Conservation (phyloP, 1,284 basidiomycete species). For the Phellinidium pouzarii region DNA sequence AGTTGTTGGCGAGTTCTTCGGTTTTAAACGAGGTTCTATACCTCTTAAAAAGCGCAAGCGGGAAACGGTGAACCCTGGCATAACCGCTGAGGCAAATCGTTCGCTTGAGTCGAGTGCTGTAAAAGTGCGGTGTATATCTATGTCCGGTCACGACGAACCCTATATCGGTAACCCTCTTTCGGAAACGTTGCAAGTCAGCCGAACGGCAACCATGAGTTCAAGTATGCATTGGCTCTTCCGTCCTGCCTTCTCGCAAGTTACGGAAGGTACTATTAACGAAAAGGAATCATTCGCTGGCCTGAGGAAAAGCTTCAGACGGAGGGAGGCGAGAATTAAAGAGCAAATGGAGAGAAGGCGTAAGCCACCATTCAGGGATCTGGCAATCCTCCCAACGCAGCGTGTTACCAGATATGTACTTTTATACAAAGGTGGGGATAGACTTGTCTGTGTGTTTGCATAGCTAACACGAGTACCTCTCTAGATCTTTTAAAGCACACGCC, state of each 20-base stretch:
- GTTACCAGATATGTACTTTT: slow-evolving; percentile 64
- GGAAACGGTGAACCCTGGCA: slow-evolving; percentile 15
- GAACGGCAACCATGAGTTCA: slow-evolving; percentile 1
- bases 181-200: neutral
- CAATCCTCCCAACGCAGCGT: slow-evolving; percentile 63
- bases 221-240: slow-evolving; percentile 14
- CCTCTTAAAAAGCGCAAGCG: slow-evolving; percentile 21
- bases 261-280: neutral
- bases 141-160: neutral
- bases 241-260: slow-evolving; percentile 5
- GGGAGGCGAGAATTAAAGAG: neutral
- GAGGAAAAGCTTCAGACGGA: slow-evolving; percentile 10
- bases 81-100: neutral
- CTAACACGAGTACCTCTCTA: slow-evolving; percentile 20
- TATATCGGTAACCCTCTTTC: neutral
- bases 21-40: slow-evolving; percentile 23
- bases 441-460: neutral
- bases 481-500: slow-evolving; percentile 42
- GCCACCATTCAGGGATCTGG: slow-evolving; percentile 45
- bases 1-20: slow-evolving; percentile 54
- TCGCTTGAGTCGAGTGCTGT: neutral
- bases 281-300: slow-evolving; percentile 5
- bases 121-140: slow-evolving; percentile 9
- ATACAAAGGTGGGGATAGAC: slow-evolving; percentile 46
- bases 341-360: slow-evolving; percentile 18